Conservation (phyloP, 202 grass and related monocot genomes). For the Schoenoplectus tabernaemontani region DNA sequence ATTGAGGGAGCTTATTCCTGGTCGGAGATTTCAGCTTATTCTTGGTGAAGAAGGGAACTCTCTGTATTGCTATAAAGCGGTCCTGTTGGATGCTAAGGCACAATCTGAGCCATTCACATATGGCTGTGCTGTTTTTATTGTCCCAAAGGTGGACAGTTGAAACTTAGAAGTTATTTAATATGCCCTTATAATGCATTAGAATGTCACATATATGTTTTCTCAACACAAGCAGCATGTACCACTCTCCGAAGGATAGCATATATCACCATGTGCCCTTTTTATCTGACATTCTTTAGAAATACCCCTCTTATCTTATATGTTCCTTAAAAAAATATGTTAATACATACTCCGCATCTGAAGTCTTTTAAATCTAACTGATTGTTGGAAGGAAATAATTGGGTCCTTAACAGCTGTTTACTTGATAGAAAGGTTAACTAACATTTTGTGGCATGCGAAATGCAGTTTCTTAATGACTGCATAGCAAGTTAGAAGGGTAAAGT, state of each 20-base stretch:
- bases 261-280: neutral
- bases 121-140: conserved; percentile 78
- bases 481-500: too few species aligned
- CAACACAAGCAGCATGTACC: neutral
- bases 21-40: conserved; percentile 63
- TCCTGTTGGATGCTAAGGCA: conserved; percentile 64
- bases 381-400: neutral
- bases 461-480: neutral
- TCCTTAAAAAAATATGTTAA: neutral
- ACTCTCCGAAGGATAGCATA: neutral
- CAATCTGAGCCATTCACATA: conserved; percentile 56
- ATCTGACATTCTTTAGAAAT: neutral
- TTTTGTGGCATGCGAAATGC: neutral
- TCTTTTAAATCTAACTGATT: neutral
- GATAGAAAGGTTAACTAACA: neutral
- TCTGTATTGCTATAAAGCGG: conserved; percentile 65
- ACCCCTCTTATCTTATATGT: neutral
- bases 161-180: neutral
- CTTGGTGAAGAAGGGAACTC: conserved; percentile 71
- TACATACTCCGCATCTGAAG: neutral
- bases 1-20: conserved; percentile 64
- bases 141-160: conserved; percentile 63
- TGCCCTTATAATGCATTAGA: neutral
- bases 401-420: neutral
- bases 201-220: neutral